Evolutionary conservation across 805 yeast species (phyloP).

Genomic region (Metschnikowia henanensis): DNA sequence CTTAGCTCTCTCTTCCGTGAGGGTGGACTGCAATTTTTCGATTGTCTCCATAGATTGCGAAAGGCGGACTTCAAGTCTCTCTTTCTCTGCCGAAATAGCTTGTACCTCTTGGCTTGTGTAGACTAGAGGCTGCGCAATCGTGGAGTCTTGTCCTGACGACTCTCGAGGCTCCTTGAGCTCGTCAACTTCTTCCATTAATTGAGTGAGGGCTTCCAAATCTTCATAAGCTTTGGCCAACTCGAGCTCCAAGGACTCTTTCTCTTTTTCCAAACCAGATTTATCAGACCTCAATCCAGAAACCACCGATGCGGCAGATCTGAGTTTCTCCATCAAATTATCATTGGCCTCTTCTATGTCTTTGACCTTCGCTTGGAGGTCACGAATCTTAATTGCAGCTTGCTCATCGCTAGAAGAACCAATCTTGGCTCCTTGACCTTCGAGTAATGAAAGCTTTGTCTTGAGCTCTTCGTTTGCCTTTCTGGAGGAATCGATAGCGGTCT

Average conservation of each 20-base stretch:
- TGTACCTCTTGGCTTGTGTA: background rate
- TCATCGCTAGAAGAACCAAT: constrained; percentile 1
- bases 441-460: constrained; percentile 21
- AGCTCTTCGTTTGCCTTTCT: constrained; percentile 26
- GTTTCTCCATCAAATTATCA: constrained; percentile 41
- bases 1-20: background rate
- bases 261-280: constrained; percentile 6
- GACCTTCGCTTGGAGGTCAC: constrained; percentile 11
- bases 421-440: constrained; percentile 18
- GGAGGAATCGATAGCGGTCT: constrained; percentile 20
- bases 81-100: constrained; percentile 1
- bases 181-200: constrained; percentile 12
- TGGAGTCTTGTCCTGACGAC: background rate
- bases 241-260: constrained; percentile 6
- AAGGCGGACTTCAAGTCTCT: constrained; percentile 4
- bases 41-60: constrained; percentile 1
- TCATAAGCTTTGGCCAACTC: constrained; percentile 17
- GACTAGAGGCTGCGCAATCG: background rate
- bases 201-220: constrained; percentile 12
- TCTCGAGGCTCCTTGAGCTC: constrained; percentile 1
- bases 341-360: constrained; percentile 27
- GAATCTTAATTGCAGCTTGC: constrained; percentile 20
- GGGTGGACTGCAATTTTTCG: constrained; percentile 2
- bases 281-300: constrained; percentile 32
- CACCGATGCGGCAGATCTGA: constrained; percentile 38